Evolutionary conservation across 768 basidiomycete genomes (phyloP).

Genomic region (Dendrothele bispora): DNA sequence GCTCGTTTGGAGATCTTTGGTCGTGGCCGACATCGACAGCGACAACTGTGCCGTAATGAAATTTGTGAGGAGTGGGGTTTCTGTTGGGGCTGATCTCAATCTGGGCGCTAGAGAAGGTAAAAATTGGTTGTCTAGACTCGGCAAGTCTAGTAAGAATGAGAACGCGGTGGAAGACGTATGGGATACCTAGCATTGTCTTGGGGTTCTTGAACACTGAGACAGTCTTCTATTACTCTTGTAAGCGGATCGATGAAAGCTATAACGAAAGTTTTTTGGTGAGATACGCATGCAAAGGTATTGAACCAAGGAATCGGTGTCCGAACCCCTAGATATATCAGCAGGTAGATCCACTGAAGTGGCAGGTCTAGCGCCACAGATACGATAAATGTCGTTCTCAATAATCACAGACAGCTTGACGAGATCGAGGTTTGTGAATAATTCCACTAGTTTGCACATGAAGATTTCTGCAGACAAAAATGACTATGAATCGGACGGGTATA

Average conservation of each 20-base stretch:
- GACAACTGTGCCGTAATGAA: constrained; percentile 47
- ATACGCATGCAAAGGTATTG: not conserved
- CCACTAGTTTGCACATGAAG: constrained; percentile 54
- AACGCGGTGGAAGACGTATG: constrained; percentile 9
- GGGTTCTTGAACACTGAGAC: constrained; percentile 36
- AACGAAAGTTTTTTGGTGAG: constrained; percentile 10
- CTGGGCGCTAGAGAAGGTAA: constrained; percentile 58
- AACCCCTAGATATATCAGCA: constrained; percentile 44
- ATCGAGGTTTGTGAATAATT: constrained; percentile 72
- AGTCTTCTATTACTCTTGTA: constrained; percentile 42
- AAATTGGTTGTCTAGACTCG: constrained; percentile 35
- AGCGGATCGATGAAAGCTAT: constrained; percentile 53
- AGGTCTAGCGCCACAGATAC: constrained; percentile 42
- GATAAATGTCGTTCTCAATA: constrained; percentile 49
- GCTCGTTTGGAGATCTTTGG: constrained; percentile 47
- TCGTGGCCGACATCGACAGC: constrained; percentile 46
- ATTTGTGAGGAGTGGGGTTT: constrained; percentile 16
- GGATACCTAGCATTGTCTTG: constrained; percentile 35
- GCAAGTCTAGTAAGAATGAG: not conserved
- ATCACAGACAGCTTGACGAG: constrained; percentile 59
- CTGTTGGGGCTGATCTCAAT: constrained; percentile 36
- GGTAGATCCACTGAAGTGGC: constrained; percentile 34
- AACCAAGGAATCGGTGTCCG: constrained; percentile 9
- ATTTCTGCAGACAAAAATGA: not conserved
- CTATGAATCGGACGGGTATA: too few relatives aligned